Evolutionary conservation across 352 stramenopile genomes (phyloP).

Genomic region (Phytophthora foliorum): DNA sequence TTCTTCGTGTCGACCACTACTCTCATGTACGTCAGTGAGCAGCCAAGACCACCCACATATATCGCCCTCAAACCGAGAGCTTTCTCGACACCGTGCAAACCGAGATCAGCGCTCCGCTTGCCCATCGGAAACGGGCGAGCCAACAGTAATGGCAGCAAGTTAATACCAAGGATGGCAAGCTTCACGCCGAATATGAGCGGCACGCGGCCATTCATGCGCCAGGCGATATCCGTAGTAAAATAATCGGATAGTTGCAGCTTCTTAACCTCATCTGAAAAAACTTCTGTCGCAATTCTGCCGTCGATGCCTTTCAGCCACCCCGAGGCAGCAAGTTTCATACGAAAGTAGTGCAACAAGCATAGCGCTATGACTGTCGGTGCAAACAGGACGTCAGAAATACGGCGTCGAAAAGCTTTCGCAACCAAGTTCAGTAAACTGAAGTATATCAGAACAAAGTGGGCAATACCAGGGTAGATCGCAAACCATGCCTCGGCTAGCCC

Average conservation of each 20-base stretch:
- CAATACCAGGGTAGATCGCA: constrained; percentile 31
- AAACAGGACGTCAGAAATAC: constrained; percentile 41
- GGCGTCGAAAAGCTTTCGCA: constrained; percentile 35
- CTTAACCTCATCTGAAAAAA: constrained; percentile 19
- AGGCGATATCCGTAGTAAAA: constrained; percentile 26
- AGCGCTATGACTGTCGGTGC: constrained; percentile 32
- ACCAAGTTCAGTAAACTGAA: constrained; percentile 51
- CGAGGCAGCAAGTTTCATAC: constrained; percentile 3
- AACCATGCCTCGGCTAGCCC: constrained; percentile 47
- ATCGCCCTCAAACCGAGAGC: constrained; percentile 15
- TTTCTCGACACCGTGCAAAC: constrained; percentile 19
- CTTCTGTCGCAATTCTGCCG: constrained; percentile 22
- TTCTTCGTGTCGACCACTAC: constrained; percentile 15
- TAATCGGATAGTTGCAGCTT: constrained; percentile 26
- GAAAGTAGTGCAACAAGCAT: constrained; percentile 32
- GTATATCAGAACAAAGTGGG: constrained; percentile 24
- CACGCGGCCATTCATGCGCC: constrained; percentile 40
- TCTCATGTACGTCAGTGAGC: constrained; percentile 4
- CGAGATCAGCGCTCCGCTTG: not conserved
- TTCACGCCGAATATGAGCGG: constrained; percentile 38
- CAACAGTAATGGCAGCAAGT: constrained; percentile 37
- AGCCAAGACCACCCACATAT: constrained; percentile 16
- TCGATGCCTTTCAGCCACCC: constrained; percentile 15
- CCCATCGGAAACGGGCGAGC: constrained; percentile 13
- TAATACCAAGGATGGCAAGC: constrained; percentile 38